These are phyloP conservation scores for Malania oleifera DNA, from an alignment of 164 flowering plant genomes.

Conservation along the genomic window DNA sequence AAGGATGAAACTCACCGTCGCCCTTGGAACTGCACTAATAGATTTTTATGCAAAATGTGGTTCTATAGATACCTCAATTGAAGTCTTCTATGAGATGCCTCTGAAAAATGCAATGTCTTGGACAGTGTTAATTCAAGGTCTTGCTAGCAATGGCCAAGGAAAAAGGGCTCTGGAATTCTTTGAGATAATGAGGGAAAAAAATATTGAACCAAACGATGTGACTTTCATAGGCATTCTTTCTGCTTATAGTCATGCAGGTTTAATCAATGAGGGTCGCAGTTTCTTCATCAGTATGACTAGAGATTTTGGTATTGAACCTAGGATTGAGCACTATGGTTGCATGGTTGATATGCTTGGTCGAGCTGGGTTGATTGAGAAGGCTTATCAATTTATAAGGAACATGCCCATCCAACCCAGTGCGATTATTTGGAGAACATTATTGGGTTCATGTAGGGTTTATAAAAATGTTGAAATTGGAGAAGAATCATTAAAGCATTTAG, in stretches of 20 bases:
- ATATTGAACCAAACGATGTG: constrained; percentile 34
- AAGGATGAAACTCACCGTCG: constrained; percentile 32
- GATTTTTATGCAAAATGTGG: constrained; percentile 52
- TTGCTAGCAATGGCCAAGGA: constrained; percentile 36
- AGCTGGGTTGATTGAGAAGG: constrained; percentile 42
- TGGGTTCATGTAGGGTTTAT: constrained; percentile 41
- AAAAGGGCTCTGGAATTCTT: constrained; percentile 33
- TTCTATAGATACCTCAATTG: constrained; percentile 26
- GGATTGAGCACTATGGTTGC: constrained; percentile 47
- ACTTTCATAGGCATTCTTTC: constrained; percentile 43
- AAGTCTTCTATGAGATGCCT: constrained; percentile 36
- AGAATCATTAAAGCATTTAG: constrained; percentile 23
- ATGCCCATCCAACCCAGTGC: constrained; percentile 45
- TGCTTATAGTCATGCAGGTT: constrained; percentile 44
- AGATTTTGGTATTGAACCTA: constrained; percentile 41
- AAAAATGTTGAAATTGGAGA: constrained; percentile 40
- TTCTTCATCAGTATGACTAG: constrained; percentile 32
- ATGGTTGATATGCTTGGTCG: constrained; percentile 51
- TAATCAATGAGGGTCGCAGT: constrained; percentile 37
- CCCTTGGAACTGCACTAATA: constrained; percentile 41
- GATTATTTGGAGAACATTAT: constrained; percentile 38
- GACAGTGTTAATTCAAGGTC: constrained; percentile 42
- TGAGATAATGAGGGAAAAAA: constrained; percentile 19
- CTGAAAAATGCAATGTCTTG: constrained; percentile 34
- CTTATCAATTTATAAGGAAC: constrained; percentile 32